phyloP scores from a whole-genome alignment of 2,329 filamentous ascomycete genomes.

The Tympanopsis confertula region DNA sequence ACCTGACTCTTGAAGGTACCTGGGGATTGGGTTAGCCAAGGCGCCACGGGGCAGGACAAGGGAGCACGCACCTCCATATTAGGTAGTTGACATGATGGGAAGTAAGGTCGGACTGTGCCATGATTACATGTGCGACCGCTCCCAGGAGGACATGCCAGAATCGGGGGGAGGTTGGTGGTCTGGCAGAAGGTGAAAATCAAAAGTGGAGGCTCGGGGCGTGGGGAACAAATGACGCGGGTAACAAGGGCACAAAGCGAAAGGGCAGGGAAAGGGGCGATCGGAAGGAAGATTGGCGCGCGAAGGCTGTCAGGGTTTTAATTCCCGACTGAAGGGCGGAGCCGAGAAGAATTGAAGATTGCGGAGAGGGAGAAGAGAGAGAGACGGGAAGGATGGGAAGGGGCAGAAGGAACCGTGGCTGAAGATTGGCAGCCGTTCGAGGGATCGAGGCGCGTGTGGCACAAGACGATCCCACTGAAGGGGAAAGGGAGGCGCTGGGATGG shows the following conservation, averaged over 20 bases:
- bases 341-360: not conserved
- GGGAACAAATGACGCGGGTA: too few species aligned
- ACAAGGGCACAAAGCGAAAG: too few species aligned
- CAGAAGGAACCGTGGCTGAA: not conserved
- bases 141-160: slow-evolving; percentile 15
- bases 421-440: too few species aligned
- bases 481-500: too few species aligned
- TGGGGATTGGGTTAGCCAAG: slow-evolving; percentile 10
- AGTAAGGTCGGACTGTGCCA: slow-evolving; percentile 27
- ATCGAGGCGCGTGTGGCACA: too few species aligned
- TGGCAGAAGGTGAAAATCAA: too few species aligned
- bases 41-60: slow-evolving; percentile 4
- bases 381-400: not conserved
- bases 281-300: too few species aligned
- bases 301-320: too few species aligned
- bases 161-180: slow-evolving; percentile 7
- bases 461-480: too few species aligned
- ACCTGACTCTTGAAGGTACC: slow-evolving; percentile 44
- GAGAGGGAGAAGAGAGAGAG: not conserved
- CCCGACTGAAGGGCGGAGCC: too few species aligned
- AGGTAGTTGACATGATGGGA: slow-evolving; percentile 59
- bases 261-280: too few species aligned
- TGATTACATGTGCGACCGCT: slow-evolving; percentile 26
- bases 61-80: slow-evolving; percentile 49
- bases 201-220: too few species aligned